phyloP scores from a whole-genome alignment of 805 yeast species.

The Zygotorulaspora chibaensis region DNA sequence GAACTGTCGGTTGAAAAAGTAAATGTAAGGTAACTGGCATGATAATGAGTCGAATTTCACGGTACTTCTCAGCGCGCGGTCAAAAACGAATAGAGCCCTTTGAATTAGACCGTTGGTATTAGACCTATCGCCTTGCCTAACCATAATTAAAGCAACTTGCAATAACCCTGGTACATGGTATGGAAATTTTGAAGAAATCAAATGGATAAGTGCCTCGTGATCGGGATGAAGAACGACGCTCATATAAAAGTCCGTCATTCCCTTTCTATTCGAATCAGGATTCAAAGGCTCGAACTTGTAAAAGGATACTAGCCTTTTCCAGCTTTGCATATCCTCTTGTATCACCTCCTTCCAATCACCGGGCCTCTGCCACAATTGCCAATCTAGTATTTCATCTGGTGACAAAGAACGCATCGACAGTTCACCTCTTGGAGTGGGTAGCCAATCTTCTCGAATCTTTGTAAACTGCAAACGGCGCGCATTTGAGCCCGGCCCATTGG shows the following conservation, averaged over 20 bases:
- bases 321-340: constrained; percentile 37
- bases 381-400: constrained; percentile 37
- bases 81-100: constrained; percentile 73
- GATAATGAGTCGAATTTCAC: constrained; percentile 52
- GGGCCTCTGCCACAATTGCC: constrained; percentile 36
- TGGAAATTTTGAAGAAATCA: constrained; percentile 54
- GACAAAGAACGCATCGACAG: constrained; percentile 54
- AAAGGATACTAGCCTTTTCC: constrained; percentile 45
- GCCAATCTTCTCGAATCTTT: constrained; percentile 73
- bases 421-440: constrained; percentile 63
- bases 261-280: constrained; percentile 36
- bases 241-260: constrained; percentile 50
- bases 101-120: constrained; percentile 73
- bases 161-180: constrained; percentile 76
- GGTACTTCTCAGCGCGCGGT: constrained; percentile 61
- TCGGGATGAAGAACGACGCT: constrained; percentile 72
- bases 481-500: constrained; percentile 52
- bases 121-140: constrained; percentile 68
- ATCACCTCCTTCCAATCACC: constrained; percentile 50
- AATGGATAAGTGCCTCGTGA: constrained; percentile 61
- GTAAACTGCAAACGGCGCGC: constrained; percentile 62
- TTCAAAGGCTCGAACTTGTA: constrained; percentile 47
- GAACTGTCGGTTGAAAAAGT: constrained; percentile 70
- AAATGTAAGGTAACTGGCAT: constrained; percentile 70
- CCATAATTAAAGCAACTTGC: constrained; percentile 68